Evolutionary conservation across 768 basidiomycete genomes (phyloP), one percentile per base, ranked within the genome.

Genomic region (Neoboletus brunneissimus): DNA sequence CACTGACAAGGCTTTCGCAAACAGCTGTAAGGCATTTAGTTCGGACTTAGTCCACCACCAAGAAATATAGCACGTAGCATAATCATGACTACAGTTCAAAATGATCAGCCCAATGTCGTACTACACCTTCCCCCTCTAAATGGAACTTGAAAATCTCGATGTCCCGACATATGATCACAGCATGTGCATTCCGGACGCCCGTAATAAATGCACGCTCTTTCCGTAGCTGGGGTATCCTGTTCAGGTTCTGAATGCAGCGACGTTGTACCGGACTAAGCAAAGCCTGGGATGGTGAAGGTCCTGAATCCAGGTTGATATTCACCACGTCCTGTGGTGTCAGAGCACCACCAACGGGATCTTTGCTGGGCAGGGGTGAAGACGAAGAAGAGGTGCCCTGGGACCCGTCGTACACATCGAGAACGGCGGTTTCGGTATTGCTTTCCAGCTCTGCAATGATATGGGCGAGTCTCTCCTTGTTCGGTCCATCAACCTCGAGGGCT

Each of bases 161-260:
- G 58, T 91, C 89, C 43, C 91, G 76, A 67, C 81, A 84, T 11
- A 93, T 75, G 59, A 94, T 87, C 54, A 82, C 75, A 5, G 79
- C 88, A 71, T 94, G 91, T 27, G 88, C 74, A 63, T 91, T 91
- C 38, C 72, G 65, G 23, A 85, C 77, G 1, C 73, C 72, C 20
- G 76, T 72, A 61, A 92, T 85, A 65, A 82, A 90, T 20, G 81
- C 87, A 20, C 81, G 68, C 61, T 88, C 81, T 72, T 92, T 93
- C 75, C 83, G 79, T 46, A 93, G 66, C 31, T 76, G 71, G 0
- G 89, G 88, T 12, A 93, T 78, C 42, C 74, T 75, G 69, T 92
- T 92, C 38, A 94, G 75, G 68, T 76, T 79, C 7, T 71, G 72
- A 6, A 81, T 81, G 34, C 88, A 84, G 55, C 73, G 75, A 16